These are phyloP conservation scores for Linderina pennispora DNA, from an alignment of 192 early-diverging fungal species.

Conservation along the genomic window DNA sequence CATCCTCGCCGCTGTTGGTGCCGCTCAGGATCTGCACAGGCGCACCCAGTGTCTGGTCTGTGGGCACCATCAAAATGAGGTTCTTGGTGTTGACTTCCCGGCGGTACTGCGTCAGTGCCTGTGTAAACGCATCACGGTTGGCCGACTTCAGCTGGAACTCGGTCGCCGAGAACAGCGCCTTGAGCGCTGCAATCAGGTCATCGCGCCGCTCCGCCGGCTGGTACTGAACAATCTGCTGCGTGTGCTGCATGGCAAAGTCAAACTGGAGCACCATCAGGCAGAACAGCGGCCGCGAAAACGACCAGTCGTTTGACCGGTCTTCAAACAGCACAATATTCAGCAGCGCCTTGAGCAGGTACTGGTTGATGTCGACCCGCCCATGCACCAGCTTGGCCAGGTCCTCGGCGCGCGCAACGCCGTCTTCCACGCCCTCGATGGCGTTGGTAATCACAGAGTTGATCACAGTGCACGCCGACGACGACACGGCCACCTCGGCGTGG, in stretches of 20 bases:
- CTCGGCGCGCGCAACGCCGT: constrained; percentile 5
- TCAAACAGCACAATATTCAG: constrained; percentile 78
- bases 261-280: constrained; percentile 70
- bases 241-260: constrained; percentile 48
- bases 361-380: constrained; percentile 54
- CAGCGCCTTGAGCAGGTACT: constrained; percentile 56
- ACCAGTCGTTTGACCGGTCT: constrained; percentile 76
- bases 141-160: constrained; percentile 20
- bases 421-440: constrained; percentile 48
- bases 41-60: constrained; percentile 39
- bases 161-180: constrained; percentile 30
- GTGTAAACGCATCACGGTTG: constrained; percentile 40
- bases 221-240: constrained; percentile 37
- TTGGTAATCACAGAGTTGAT: constrained; percentile 70
- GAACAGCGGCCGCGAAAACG: constrained; percentile 73
- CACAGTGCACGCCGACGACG: constrained; percentile 59
- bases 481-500: constrained; percentile 49
- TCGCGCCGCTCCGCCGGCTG: constrained; percentile 41
- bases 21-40: constrained; percentile 29
- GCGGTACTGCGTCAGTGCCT: constrained; percentile 38
- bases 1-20: constrained; percentile 2
- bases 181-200: constrained; percentile 31
- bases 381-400: constrained; percentile 22
- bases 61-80: constrained; percentile 44
- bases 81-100: constrained; percentile 36